These are phyloP conservation scores for Solanum dulcamara DNA, from an alignment of 257 asterid species.

Conservation along the genomic window DNA sequence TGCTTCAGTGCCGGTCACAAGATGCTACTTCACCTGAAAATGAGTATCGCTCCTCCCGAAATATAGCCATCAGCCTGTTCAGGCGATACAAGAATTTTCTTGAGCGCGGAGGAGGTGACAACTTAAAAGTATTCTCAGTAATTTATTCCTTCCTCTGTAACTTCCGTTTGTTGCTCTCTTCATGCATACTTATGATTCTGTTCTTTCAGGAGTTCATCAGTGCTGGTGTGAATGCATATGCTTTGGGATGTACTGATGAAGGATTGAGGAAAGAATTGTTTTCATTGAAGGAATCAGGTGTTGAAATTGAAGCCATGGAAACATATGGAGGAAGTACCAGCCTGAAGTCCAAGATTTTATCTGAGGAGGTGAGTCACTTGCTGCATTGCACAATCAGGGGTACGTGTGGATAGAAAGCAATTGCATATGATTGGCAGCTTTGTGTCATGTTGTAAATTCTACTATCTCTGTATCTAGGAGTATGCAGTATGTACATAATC, in stretches of 20 bases:
- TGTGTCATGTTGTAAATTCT: not conserved
- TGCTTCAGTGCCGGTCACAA: slow-evolving; percentile 59
- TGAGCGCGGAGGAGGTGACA: slow-evolving; percentile 99
- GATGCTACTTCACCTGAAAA: slow-evolving; percentile 64
- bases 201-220: slow-evolving; percentile 74
- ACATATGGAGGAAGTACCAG: slow-evolving; percentile 60
- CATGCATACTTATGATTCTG: slow-evolving; percentile 5
- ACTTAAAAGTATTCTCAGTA: slow-evolving; percentile 60
- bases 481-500: not conserved
- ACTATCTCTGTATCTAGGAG: not conserved
- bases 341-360: slow-evolving; percentile 52
- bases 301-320: slow-evolving; percentile 67
- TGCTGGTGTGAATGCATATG: slow-evolving; percentile 91
- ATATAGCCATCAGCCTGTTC: slow-evolving; percentile 85
- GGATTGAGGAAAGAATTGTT: slow-evolving; percentile 69
- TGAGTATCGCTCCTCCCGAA: slow-evolving; percentile 83
- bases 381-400: not conserved
- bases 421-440: not conserved
- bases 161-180: not conserved
- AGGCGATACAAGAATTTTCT: slow-evolving; percentile 65
- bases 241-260: slow-evolving; percentile 84
- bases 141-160: slow-evolving; percentile 2
- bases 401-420: not conserved
- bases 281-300: slow-evolving; percentile 70
- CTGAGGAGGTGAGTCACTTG: slow-evolving; percentile 42